Conservation (phyloP, 225 moss, liverwort and hornwort species). For the Anthoceros angustus region DNA sequence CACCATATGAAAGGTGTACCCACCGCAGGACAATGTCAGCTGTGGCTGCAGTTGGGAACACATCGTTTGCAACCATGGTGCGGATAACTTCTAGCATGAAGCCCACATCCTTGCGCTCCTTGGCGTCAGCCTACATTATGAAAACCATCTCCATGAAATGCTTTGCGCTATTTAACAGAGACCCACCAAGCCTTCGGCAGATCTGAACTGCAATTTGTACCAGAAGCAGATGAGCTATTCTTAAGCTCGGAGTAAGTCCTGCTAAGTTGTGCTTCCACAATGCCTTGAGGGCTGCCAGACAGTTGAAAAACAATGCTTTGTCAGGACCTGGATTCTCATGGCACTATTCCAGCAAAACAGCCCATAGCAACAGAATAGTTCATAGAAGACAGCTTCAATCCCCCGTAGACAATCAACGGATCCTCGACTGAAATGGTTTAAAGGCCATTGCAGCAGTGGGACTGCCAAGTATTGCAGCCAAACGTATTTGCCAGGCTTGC, state of each 20-base stretch:
- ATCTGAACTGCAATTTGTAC: constrained; percentile 6
- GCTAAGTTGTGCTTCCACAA: constrained; percentile 54
- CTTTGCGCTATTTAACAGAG: not conserved
- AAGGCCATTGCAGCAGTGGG: no score
- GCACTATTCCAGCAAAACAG: not conserved
- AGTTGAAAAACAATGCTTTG: not conserved
- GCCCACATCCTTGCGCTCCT: constrained; percentile 37
- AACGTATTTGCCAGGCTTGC: no score
- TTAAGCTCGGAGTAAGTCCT: constrained; percentile 64
- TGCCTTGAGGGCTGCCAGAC: constrained; percentile 36
- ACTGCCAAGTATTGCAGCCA: no score
- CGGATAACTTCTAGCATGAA: constrained; percentile 55
- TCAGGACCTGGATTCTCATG: not conserved
- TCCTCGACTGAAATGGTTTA: no score
- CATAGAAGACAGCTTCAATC: no score
- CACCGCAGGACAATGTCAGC: constrained; percentile 51
- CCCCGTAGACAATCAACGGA: no score
- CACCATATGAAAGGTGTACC: not conserved
- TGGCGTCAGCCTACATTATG: constrained; percentile 34
- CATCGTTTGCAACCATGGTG: constrained; percentile 59
- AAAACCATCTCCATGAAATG: not conserved
- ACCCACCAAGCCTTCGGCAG: not conserved
- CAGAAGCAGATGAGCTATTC: constrained; percentile 68
- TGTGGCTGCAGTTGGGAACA: constrained; percentile 48
- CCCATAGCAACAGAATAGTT: no score